Evolutionary conservation across 371 early-diverging fungal genomes (phyloP).

Genomic region (Mucor indicus): DNA sequence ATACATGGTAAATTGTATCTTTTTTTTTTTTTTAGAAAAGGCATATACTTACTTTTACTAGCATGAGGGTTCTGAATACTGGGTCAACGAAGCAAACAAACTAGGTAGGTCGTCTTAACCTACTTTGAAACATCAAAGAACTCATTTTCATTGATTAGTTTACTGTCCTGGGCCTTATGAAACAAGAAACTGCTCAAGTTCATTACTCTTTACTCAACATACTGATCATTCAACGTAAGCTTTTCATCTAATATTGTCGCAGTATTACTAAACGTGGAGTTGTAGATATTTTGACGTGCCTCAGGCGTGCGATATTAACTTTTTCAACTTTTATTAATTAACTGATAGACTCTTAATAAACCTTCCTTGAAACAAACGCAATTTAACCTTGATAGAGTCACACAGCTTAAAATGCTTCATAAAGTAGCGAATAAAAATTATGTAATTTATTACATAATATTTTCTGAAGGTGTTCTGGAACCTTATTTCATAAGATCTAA

Average conservation of each 20-base stretch:
- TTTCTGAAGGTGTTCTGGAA: too few relatives aligned
- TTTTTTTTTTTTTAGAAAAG: background rate
- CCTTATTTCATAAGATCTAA: too few relatives aligned
- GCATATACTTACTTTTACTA: background rate
- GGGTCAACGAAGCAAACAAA: conserved; percentile 5
- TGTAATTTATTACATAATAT: too few relatives aligned
- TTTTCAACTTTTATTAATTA: conserved; percentile 1
- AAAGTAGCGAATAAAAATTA: too few relatives aligned
- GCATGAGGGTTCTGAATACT: conserved; percentile 21
- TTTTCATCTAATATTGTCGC: background rate
- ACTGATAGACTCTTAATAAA: too few relatives aligned
- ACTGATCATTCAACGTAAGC: conserved; percentile 1
- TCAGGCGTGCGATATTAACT: background rate
- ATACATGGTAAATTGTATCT: conserved; percentile 10
- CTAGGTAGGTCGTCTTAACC: too few relatives aligned
- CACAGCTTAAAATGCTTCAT: too few relatives aligned
- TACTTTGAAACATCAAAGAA: background rate
- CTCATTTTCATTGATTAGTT: background rate
- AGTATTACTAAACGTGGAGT: too few relatives aligned
- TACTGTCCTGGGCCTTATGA: conserved; percentile 14
- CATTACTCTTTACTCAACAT: background rate
- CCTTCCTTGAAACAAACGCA: too few relatives aligned
- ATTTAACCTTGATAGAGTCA: too few relatives aligned
- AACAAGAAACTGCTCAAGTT: conserved; percentile 15
- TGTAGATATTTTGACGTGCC: conserved; percentile 2